Base-by-base conservation (phyloP, 2,329 filamentous ascomycete genomes). In the Fusarium humuli region DNA sequence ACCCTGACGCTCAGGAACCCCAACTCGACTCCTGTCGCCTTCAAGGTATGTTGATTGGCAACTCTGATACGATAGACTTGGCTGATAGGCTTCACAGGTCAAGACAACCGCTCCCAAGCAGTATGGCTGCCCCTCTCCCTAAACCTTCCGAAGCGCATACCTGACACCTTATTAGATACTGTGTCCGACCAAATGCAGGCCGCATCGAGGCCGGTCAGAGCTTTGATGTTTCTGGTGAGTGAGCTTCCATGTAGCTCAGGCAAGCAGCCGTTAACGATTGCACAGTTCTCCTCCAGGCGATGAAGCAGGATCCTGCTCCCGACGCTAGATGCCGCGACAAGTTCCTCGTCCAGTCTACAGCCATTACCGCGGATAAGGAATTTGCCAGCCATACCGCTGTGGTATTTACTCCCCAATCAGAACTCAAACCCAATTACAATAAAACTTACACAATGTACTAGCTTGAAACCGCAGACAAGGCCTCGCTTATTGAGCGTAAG, bases 81-180 rank as follows among this genome's bases (percentile, higher is more conserved):
- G 54, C 69, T 77, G 34, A 75, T 58, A 45, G 45, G n/a, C 41
- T 44, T 40, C 14, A 16, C 75, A 97, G 94, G 96, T 99, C 82
- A 99, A 99, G 90, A 99, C 96, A 50, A 99, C 96, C 69, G 96
- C 96, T 52, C 96, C 96, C 34, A 98, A 98, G 84, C 96, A 98
- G 95, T 99, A 92, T 69, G 64, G 50, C 48, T 65, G 61, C 72
- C 65, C 66, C 58, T 74, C 66, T 41, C 34, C 37, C 22, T 50
- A 29, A 52, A 56, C 37, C 53, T 18, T 44, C 54, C 60, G 54
- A 60, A 42, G 57, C 60, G 61, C 56, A 69, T 67, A 65, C 61
- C 62, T 71, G 48, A 68, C 60, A 50, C 71, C 64, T 55, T n/a
- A 29, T 30, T 58, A 98, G 95, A 86, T 99, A 99, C 84, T 98